phyloP scores from a whole-genome alignment of 2,329 filamentous ascomycete genomes.

The Talaromyces islandicus region DNA sequence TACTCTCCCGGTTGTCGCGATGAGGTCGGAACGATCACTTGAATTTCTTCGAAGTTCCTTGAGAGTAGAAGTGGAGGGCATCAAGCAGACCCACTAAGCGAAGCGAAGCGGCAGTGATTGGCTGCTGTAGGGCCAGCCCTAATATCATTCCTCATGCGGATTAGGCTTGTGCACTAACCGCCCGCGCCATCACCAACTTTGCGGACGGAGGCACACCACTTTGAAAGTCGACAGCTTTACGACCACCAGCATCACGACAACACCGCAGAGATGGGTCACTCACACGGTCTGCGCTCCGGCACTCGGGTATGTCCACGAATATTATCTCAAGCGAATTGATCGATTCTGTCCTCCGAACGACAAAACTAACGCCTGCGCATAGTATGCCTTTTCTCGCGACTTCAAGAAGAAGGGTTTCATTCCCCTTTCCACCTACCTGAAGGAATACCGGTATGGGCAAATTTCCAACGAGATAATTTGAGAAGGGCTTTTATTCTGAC shows the following conservation, averaged over 20 bases:
- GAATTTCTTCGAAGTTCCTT: slow-evolving; percentile 14
- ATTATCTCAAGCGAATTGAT: background rate
- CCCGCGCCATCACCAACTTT: slow-evolving; percentile 17
- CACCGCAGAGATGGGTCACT: slow-evolving; percentile 72
- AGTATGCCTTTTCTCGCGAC: slow-evolving; percentile 88
- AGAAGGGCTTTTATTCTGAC: slow-evolving; percentile 40
- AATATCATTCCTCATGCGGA: slow-evolving; percentile 8
- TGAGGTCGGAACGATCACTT: slow-evolving; percentile 21
- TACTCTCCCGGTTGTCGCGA: slow-evolving; percentile 36
- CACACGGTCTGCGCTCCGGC: slow-evolving; percentile 78
- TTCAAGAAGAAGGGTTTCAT: slow-evolving; percentile 97
- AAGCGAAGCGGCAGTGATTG: slow-evolving; percentile 11
- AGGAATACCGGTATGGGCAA: slow-evolving; percentile 71
- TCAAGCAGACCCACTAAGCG: slow-evolving; percentile 18
- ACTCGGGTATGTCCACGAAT: slow-evolving; percentile 63
- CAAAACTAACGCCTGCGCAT: slow-evolving; percentile 31
- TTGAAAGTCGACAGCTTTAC: slow-evolving; percentile 31
- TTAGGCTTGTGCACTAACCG: slow-evolving; percentile 21
- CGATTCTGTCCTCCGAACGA: slow-evolving; percentile 13
- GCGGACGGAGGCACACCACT: slow-evolving; percentile 22
- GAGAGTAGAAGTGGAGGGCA: slow-evolving; percentile 15
- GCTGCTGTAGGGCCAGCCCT: slow-evolving; percentile 21
- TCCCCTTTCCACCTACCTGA: slow-evolving; percentile 87
- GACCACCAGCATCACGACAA: slow-evolving; percentile 36
- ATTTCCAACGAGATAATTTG: slow-evolving; percentile 6